Evolutionary conservation across 2,329 filamentous ascomycete species (phyloP).

Genomic region (Fusarium solani-melongenae): DNA sequence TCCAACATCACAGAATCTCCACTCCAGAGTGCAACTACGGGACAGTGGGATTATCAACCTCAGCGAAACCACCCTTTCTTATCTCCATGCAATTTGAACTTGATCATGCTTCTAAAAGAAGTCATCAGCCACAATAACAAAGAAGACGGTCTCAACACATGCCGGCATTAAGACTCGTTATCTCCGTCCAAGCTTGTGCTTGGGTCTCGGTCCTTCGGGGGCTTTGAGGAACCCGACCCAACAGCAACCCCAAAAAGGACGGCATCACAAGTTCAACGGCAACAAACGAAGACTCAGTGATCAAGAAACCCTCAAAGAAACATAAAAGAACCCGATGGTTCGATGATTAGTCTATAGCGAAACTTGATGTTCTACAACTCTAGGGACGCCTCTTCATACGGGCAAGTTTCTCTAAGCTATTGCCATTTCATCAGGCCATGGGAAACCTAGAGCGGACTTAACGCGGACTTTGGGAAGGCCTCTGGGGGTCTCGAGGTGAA

Average conservation of each 20-base stretch:
- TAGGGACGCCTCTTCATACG: background rate
- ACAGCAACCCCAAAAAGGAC: background rate
- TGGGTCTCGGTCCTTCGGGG: background rate
- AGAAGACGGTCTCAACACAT: background rate
- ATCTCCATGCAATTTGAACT: background rate
- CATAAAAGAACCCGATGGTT: rapidly evolving
- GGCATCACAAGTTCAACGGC: background rate
- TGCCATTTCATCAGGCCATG: background rate
- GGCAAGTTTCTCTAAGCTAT: background rate
- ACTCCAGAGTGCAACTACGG: background rate
- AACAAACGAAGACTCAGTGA: background rate
- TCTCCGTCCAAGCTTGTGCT: background rate
- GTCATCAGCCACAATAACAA: background rate
- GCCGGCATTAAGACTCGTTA: background rate
- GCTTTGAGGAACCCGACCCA: background rate
- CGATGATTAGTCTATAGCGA: background rate
- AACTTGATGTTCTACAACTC: background rate
- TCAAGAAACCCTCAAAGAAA: background rate
- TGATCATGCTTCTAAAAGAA: background rate
- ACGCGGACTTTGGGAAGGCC: background rate
- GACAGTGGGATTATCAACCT: background rate
- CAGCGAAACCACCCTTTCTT: background rate
- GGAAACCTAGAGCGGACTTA: background rate
- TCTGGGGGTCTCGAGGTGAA: background rate
- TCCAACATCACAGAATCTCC: background rate